Base-by-base conservation (phyloP, 768 basidiomycete species). In the Russula sp. region DNA sequence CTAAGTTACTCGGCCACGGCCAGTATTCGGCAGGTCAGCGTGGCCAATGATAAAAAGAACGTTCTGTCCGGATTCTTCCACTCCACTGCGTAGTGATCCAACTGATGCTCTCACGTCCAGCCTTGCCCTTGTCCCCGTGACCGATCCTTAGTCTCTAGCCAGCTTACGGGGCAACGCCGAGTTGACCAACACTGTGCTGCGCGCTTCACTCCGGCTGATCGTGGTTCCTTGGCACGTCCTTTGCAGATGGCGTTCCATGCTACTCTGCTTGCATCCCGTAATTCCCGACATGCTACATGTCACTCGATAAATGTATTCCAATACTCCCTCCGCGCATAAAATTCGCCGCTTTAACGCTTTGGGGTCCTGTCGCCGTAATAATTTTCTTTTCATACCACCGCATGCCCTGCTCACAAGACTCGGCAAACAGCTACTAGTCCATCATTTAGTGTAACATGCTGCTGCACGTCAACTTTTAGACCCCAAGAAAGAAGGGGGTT, bases 301-400 rank as follows among this genome's bases (percentile, higher is more conserved):
- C 56, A 42, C 28, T 24, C 0, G 10, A 34, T 11, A 32, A 44
- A 28, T 61, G 54, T 13, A 8, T 42, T 30, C 11, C 24, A 7
- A 46, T 14, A 14, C 30, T 22, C 22, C 28, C 42, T 11, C 46
- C 20, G 26, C 7, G 18, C 32, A 11, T 57, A 18, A 26, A 7
- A 20, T n/a, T 34, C 1, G 14, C 49, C 30, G 24, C 36, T 22
- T 40, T n/a, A 46, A 34, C 14, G 28, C 51, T 64, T 64, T 64
- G 44, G 63, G 58, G 63, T 60, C n/a, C 40, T 53, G 40, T 57
- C 59, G 32, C 49, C 64, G 53, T 61, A 60, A 61, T 50, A 13
- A 13, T 54, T 48, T 7, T 46, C 20, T 44, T 32, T 52, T 3
- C 16, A 36, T 54, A 38, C 36, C 20, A 14, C 10, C 20, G 13